A percentile compares a stretch with the other conserved stretches of the same genome.
phyloP scores from a whole-genome alignment of 2,329 filamentous ascomycete species.

The Septoria petroselini region DNA sequence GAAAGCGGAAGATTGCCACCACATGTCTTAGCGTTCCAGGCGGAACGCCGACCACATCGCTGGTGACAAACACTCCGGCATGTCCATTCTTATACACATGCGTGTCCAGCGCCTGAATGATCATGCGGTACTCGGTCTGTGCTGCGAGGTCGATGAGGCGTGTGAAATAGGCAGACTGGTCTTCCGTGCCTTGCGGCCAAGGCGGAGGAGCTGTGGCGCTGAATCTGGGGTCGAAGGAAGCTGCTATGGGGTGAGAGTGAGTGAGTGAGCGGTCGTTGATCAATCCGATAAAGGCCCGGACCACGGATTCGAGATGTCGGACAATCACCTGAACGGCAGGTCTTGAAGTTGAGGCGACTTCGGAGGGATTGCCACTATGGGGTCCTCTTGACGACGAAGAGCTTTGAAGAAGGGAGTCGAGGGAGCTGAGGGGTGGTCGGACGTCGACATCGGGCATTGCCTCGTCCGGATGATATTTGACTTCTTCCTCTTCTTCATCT shows the following conservation, averaged over 20 bases:
- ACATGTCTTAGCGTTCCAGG: constrained; percentile 5
- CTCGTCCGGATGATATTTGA: neutral
- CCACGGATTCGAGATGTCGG: constrained; percentile 8
- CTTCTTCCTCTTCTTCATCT: neutral
- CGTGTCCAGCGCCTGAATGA: constrained; percentile 6
- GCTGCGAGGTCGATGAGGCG: constrained; percentile 6
- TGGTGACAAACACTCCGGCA: constrained; percentile 11
- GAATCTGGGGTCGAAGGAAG: constrained; percentile 9
- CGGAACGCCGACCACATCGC: constrained; percentile 9
- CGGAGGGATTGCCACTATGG: neutral
- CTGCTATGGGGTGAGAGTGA: constrained; percentile 2
- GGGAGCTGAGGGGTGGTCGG: constrained; percentile 4
- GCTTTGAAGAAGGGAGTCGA: constrained; percentile 1
- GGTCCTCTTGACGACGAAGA: neutral
- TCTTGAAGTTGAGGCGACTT: constrained; percentile 3
- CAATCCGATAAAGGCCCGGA: constrained; percentile 9
- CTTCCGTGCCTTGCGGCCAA: constrained; percentile 9
- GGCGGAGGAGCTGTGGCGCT: constrained; percentile 7
- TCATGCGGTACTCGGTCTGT: constrained; percentile 9
- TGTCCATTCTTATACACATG: constrained; percentile 15
- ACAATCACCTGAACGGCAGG: constrained; percentile 12
- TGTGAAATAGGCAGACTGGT: neutral
- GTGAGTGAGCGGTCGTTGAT: constrained; percentile 7
- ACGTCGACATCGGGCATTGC: constrained; percentile 1
- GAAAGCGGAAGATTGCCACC: constrained; percentile 13